Percentiles rank a stretch among this genome's conserved stretches.
phyloP scores from a whole-genome alignment of 2,329 filamentous ascomycete genomes.

The Trichoderma sp. region DNA sequence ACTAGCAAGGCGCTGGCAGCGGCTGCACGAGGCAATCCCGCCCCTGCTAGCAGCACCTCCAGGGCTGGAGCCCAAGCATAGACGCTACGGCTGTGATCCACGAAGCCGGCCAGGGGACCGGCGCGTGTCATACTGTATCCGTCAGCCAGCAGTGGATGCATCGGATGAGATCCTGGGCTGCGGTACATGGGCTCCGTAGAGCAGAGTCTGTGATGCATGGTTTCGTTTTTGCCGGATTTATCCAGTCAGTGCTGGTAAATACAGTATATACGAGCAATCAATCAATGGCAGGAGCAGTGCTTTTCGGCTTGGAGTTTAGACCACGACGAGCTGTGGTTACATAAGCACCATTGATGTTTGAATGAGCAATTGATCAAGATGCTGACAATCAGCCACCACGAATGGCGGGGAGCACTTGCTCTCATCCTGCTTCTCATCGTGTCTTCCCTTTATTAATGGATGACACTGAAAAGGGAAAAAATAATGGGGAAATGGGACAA shows the following conservation, averaged over 20 bases:
- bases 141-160: neutral
- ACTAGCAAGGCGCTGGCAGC: neutral
- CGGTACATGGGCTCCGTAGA: neutral
- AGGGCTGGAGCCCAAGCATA: too few species aligned
- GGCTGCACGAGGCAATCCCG: neutral
- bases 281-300: neutral
- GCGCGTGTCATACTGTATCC: neutral
- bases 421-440: neutral
- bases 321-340: neutral
- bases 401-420: neutral
- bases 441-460: neutral
- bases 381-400: neutral
- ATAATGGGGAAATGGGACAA: neutral
- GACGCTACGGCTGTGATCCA: constrained; percentile 6
- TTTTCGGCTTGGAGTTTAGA: neutral
- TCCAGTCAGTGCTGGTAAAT: neutral
- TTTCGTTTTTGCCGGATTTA: neutral
- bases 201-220: neutral
- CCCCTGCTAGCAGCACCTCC: neutral
- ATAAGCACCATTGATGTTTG: neutral
- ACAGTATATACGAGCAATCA: neutral
- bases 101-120: constrained; percentile 6
- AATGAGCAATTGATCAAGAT: neutral
- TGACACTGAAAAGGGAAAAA: neutral
- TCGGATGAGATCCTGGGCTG: neutral